These are phyloP conservation scores for Suillus fuscotomentosus DNA, from an alignment of 768 basidiomycete species.

Conservation along the genomic window DNA sequence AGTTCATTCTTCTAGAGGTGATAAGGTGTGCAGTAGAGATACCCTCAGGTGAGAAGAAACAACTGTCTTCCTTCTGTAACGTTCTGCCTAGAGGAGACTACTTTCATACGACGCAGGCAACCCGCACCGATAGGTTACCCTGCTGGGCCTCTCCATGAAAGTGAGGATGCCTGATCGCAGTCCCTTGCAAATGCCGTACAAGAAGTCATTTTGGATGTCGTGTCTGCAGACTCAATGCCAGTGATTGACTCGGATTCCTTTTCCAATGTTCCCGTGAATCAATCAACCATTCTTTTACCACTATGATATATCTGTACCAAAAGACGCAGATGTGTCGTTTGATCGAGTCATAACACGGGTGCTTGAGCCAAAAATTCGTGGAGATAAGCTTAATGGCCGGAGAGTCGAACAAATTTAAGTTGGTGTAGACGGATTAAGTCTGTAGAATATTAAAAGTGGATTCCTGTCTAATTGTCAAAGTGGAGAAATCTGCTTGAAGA, in stretches of 20 bases:
- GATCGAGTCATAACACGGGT: not conserved
- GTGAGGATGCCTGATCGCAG: not conserved
- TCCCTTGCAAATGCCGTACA: not conserved
- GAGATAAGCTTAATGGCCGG: not conserved
- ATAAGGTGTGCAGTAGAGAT: not conserved
- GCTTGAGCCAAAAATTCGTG: not conserved
- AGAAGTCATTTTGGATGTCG: not conserved
- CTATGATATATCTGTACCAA: not conserved
- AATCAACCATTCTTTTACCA: not conserved
- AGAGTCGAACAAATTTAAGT: not conserved
- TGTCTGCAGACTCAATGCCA: not conserved
- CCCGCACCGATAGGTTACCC: too few species aligned
- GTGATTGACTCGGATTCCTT: not conserved
- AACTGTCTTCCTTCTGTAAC: too few species aligned
- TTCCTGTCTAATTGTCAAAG: too few species aligned
- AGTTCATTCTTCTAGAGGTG: not conserved
- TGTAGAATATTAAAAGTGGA: too few species aligned
- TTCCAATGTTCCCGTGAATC: not conserved
- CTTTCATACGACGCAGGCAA: too few species aligned
- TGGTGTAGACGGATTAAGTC: too few species aligned
- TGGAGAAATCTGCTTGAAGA: too few species aligned
- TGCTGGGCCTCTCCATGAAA: too few species aligned
- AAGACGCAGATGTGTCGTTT: not conserved
- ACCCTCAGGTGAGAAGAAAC: too few species aligned
- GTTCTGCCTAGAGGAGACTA: too few species aligned